phyloP scores from a whole-genome alignment of 331 rosid genomes.

The Dryas integrifolia region DNA sequence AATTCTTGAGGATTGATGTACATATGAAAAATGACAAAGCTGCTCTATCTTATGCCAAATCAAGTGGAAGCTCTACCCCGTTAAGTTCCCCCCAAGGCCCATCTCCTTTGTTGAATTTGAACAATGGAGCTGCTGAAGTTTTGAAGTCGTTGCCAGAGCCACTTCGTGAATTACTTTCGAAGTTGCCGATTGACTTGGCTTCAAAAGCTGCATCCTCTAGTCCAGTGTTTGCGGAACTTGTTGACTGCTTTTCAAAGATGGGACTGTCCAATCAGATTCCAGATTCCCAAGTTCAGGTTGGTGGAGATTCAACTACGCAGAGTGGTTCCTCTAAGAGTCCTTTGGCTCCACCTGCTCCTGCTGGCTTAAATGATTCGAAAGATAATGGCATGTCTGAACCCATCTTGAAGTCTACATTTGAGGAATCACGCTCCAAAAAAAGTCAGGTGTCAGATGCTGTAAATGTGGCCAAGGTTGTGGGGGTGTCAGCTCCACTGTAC shows the following conservation, averaged over 20 bases:
- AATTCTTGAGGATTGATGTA: constrained; percentile 68
- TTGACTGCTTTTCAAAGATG: constrained; percentile 41
- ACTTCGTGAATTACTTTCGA: constrained; percentile 37
- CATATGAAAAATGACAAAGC: constrained; percentile 37
- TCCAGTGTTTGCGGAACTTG: constrained; percentile 43
- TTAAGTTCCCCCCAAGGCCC: constrained; percentile 30
- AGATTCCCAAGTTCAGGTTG: constrained; percentile 31
- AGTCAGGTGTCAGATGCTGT: constrained; percentile 25
- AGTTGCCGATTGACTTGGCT: constrained; percentile 37
- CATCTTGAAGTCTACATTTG: constrained; percentile 17
- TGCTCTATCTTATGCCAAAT: constrained; percentile 35
- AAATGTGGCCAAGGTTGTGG: constrained; percentile 28
- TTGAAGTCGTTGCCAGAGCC: constrained; percentile 58
- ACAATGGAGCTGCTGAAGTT: constrained; percentile 29
- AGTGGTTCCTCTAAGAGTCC: constrained; percentile 25
- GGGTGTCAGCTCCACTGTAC: constrained; percentile 15
- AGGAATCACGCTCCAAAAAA: constrained; percentile 25
- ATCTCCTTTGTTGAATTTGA: constrained; percentile 9
- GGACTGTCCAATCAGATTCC: constrained; percentile 29
- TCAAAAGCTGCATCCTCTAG: constrained; percentile 45
- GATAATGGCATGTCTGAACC: constrained; percentile 14
- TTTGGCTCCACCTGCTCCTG: constrained; percentile 8
- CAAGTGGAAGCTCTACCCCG: constrained; percentile 63
- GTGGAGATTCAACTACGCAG: constrained; percentile 30
- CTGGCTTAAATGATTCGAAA: constrained; percentile 24